Evolutionary conservation across 2,329 filamentous ascomycete genomes (phyloP).

Genomic region (Paecilomyces fulvus): DNA sequence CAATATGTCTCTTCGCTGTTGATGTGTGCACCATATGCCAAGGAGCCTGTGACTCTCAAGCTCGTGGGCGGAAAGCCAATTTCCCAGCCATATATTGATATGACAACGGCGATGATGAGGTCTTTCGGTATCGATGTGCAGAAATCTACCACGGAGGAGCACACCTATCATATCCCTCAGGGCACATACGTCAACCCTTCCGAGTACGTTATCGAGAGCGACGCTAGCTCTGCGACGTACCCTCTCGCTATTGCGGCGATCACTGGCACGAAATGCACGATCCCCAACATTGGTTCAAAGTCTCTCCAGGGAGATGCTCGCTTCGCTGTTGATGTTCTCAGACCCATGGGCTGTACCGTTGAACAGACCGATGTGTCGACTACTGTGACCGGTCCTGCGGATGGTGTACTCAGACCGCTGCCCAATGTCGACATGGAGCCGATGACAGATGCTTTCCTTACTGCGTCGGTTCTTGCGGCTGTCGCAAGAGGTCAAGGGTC

Average conservation of each 20-base stretch:
- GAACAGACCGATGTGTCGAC: slow-evolving; percentile 78
- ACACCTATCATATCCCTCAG: slow-evolving; percentile 90
- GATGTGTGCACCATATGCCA: slow-evolving; percentile 95
- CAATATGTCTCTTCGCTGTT: slow-evolving; percentile 96
- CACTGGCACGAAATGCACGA: slow-evolving; percentile 87
- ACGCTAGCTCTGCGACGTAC: slow-evolving; percentile 96
- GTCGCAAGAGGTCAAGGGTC: slow-evolving; percentile 63
- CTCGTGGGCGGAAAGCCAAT: slow-evolving; percentile 96
- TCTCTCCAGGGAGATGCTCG: slow-evolving; percentile 92
- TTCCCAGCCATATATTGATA: slow-evolving; percentile 94
- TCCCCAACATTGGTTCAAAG: slow-evolving; percentile 88
- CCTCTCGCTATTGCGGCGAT: slow-evolving; percentile 90
- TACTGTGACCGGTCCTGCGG: slow-evolving; percentile 79
- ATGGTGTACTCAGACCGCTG: slow-evolving; percentile 65
- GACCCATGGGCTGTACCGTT: slow-evolving; percentile 89
- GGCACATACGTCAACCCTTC: slow-evolving; percentile 73
- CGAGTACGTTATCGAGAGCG: slow-evolving; percentile 89
- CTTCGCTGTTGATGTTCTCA: slow-evolving; percentile 82
- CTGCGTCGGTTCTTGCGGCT: slow-evolving; percentile 84
- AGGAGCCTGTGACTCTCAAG: slow-evolving; percentile 80
- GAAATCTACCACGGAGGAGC: slow-evolving; percentile 65
- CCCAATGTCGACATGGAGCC: slow-evolving; percentile 93
- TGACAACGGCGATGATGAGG: slow-evolving; percentile 97
- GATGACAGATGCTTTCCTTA: slow-evolving; percentile 98
- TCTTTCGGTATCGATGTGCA: slow-evolving; percentile 78